Conservation (phyloP, 2,329 filamentous ascomycete genomes). For the Sporothrix brasiliensis region DNA sequence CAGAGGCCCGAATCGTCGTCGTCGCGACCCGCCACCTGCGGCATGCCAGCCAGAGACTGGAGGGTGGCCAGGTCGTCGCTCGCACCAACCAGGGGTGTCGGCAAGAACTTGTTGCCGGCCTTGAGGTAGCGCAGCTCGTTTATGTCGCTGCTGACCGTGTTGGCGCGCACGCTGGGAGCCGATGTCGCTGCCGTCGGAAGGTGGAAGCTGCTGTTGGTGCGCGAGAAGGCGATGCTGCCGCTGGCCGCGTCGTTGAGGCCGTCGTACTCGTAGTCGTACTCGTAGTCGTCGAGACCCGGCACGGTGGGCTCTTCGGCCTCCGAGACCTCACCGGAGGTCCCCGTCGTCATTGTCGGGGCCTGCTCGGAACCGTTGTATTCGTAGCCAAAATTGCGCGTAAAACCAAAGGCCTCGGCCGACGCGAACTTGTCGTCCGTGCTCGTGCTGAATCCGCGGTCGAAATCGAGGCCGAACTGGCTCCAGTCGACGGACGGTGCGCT, state of each 20-base stretch:
- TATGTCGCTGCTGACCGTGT: slow-evolving; percentile 51
- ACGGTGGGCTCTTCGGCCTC: slow-evolving; percentile 63
- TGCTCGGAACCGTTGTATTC: slow-evolving; percentile 60
- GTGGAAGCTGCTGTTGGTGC: slow-evolving; percentile 52
- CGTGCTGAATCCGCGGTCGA: slow-evolving; percentile 46
- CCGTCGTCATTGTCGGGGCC: slow-evolving; percentile 57
- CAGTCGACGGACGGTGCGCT: slow-evolving; percentile 60
- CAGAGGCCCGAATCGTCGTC: slow-evolving; percentile 57
- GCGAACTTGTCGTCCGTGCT: slow-evolving; percentile 55
- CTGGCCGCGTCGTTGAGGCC: slow-evolving; percentile 38
- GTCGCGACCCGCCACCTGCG: slow-evolving; percentile 34
- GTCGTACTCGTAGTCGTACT: slow-evolving; percentile 43
- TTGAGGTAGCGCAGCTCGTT: slow-evolving; percentile 59
- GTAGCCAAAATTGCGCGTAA: slow-evolving; percentile 58
- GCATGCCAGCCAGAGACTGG: slow-evolving; percentile 28
- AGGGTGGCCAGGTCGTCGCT: slow-evolving; percentile 52
- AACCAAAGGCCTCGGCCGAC: slow-evolving; percentile 56
- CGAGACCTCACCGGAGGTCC: slow-evolving; percentile 68
- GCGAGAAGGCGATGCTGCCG: slow-evolving; percentile 51
- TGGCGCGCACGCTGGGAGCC: slow-evolving; percentile 44
- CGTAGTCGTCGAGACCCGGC: slow-evolving; percentile 47
- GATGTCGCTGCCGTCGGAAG: slow-evolving; percentile 50
- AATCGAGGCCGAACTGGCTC: slow-evolving; percentile 56
- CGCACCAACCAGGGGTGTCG: slow-evolving; percentile 46
- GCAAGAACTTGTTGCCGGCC: slow-evolving; percentile 51